Percentiles rank a stretch among this genome's conserved stretches.
These are phyloP conservation scores for Fusarium nygamai DNA, from an alignment of 2,329 filamentous ascomycete species.

Conservation along the genomic window DNA sequence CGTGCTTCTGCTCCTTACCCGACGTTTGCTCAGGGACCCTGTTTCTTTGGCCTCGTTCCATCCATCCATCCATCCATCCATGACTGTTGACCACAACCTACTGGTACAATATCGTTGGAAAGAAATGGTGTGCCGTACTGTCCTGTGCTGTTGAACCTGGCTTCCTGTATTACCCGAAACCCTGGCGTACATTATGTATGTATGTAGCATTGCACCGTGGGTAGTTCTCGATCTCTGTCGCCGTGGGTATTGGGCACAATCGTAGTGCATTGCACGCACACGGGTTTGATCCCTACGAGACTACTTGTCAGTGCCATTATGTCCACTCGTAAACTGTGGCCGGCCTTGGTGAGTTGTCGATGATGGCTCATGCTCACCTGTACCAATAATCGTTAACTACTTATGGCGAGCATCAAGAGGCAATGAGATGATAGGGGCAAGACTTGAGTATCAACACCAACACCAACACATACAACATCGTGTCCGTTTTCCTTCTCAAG, in stretches of 20 bases:
- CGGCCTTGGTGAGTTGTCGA: not conserved
- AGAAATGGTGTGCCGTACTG: not conserved
- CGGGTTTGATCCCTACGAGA: not conserved
- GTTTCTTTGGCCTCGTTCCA: not conserved
- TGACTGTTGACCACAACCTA: not conserved
- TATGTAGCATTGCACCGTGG: not conserved
- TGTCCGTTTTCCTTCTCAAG: not conserved
- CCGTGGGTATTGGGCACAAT: not conserved
- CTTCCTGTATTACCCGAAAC: slow-evolving; percentile 7
- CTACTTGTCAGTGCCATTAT: not conserved
- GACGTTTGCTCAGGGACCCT: not conserved
- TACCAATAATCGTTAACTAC: not conserved
- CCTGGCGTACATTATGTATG: not conserved
- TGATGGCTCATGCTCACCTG: not conserved
- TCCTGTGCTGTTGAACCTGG: not conserved
- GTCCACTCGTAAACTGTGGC: not conserved
- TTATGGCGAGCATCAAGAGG: not conserved
- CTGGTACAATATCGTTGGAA: not conserved
- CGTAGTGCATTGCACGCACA: not conserved
- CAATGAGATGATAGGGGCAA: not conserved
- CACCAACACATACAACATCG: not conserved
- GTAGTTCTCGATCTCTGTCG: not conserved
- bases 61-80: not conserved
- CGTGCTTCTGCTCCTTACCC: slow-evolving; percentile 14
- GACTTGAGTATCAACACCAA: not conserved